phyloP scores from a whole-genome alignment of 768 basidiomycete genomes.

The Tulasnella sp. region DNA sequence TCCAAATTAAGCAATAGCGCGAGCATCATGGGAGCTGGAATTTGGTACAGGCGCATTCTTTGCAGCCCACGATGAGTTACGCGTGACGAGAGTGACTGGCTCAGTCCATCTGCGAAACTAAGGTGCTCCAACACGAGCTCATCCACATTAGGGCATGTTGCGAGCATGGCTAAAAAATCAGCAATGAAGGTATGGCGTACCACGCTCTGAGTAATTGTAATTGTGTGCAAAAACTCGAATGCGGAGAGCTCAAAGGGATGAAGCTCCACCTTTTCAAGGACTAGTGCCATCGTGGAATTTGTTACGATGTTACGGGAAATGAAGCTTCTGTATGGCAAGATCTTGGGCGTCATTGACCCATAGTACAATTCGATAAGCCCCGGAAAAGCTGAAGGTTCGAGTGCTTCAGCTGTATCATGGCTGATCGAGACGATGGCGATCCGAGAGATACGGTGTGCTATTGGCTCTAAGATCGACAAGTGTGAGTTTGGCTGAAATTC shows the following conservation, averaged over 20 bases:
- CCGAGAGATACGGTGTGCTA: not conserved
- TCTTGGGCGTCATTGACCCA: not conserved
- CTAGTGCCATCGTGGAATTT: not conserved
- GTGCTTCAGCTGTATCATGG: too few relatives aligned
- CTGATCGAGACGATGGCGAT: too few relatives aligned
- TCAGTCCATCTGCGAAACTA: too few relatives aligned
- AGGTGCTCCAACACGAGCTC: too few relatives aligned
- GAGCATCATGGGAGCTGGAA: too few relatives aligned
- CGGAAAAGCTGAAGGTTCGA: too few relatives aligned
- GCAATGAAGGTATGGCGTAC: not conserved
- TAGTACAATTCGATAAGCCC: not conserved
- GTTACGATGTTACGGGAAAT: not conserved
- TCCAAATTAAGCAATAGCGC: too few relatives aligned
- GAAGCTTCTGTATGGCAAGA: too few relatives aligned
- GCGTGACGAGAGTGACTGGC: too few relatives aligned
- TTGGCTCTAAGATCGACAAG: not conserved
- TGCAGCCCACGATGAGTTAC: too few relatives aligned
- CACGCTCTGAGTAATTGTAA: not conserved
- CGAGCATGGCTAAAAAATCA: not conserved
- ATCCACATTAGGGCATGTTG: too few relatives aligned
- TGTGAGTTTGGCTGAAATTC: not conserved
- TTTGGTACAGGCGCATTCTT: too few relatives aligned
- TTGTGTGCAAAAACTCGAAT: not conserved
- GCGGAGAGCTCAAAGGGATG: not conserved
- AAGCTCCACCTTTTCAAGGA: not conserved